Conservation (phyloP, 2,329 filamentous ascomycete genomes). For the Arachnomyces sp. region DNA sequence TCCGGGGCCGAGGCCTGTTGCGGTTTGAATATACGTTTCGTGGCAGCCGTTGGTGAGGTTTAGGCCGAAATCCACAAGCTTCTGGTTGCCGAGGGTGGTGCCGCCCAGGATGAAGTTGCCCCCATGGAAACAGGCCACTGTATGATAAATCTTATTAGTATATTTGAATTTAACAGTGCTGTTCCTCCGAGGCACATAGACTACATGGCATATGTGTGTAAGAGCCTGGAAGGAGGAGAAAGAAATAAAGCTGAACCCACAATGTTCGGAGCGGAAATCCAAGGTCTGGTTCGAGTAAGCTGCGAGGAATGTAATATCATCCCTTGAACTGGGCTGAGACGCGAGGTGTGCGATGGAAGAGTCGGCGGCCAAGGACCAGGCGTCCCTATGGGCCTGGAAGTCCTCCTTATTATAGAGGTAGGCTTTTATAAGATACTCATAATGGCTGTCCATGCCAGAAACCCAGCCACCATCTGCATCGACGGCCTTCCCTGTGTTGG, state of each 20-base stretch:
- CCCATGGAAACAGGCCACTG: constrained; percentile 68
- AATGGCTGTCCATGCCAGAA: constrained; percentile 70
- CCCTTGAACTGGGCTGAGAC: constrained; percentile 56
- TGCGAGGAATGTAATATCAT: constrained; percentile 60
- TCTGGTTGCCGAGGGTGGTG: constrained; percentile 54
- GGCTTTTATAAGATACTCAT: constrained; percentile 90
- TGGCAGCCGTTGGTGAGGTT: constrained; percentile 63
- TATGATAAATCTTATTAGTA: neutral
- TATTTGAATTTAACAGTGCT: constrained; percentile 14
- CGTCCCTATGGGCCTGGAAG: constrained; percentile 24
- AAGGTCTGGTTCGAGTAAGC: constrained; percentile 29
- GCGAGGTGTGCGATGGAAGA: constrained; percentile 64
- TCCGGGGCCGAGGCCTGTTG: constrained; percentile 71
- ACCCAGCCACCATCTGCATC: constrained; percentile 66
- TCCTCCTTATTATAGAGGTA: constrained; percentile 61
- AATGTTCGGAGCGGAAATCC: constrained; percentile 34
- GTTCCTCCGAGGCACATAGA: neutral
- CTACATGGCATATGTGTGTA: too few relatives aligned
- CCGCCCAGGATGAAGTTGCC: constrained; percentile 84
- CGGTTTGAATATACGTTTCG: constrained; percentile 60
- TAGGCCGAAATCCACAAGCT: constrained; percentile 68
- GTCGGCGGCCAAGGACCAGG: constrained; percentile 65
- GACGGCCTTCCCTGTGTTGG: constrained; percentile 57
- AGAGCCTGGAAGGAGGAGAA: too few relatives aligned
- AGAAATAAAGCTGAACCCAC: too few relatives aligned